A percentile compares a stretch with the other conserved stretches of the same genome.
These are phyloP conservation scores for Elsinoe fawcettii DNA, from an alignment of 2,329 filamentous ascomycete genomes.

Conservation along the genomic window DNA sequence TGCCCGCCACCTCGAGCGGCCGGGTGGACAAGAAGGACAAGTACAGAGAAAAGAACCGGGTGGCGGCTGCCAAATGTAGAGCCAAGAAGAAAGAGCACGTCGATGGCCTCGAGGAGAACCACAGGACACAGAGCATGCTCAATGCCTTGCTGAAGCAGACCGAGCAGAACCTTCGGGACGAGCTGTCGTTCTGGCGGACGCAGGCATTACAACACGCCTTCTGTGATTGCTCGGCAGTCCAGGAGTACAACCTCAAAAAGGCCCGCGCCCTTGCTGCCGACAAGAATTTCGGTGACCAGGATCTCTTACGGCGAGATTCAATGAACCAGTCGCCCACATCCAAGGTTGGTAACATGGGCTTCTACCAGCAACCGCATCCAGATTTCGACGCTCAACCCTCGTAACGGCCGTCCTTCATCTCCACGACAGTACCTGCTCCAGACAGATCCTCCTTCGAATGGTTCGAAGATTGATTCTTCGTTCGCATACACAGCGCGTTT, in stretches of 20 bases:
- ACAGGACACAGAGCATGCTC: slow-evolving; percentile 31
- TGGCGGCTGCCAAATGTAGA: slow-evolving; percentile 66
- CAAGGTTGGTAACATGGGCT: not conserved
- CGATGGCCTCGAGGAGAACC: slow-evolving; percentile 41
- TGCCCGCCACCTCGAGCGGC: slow-evolving; percentile 10
- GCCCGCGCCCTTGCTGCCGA: slow-evolving; percentile 20
- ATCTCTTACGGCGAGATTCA: slow-evolving; percentile 11
- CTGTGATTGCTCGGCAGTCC: slow-evolving; percentile 27
- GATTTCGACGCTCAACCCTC: slow-evolving; percentile 11
- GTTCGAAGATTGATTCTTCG: slow-evolving; percentile 5
- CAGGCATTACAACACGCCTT: slow-evolving; percentile 28
- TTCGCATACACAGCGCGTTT: not conserved
- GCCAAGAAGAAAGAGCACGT: slow-evolving; percentile 59
- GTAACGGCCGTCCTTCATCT: slow-evolving; percentile 3
- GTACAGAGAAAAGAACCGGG: slow-evolving; percentile 62
- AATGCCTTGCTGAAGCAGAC: slow-evolving; percentile 28
- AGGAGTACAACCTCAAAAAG: slow-evolving; percentile 29
- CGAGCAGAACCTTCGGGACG: slow-evolving; percentile 27
- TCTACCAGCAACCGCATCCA: slow-evolving; percentile 1
- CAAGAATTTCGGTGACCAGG: slow-evolving; percentile 5
- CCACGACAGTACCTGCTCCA: slow-evolving; percentile 14
- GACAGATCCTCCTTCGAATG: not conserved
- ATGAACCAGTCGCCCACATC: slow-evolving; percentile 9
- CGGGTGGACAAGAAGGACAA: slow-evolving; percentile 44
- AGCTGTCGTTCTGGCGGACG: slow-evolving; percentile 28